Evolutionary conservation across 2,329 filamentous ascomycete genomes (phyloP).

Genomic region (Fusarium euwallaceae): DNA sequence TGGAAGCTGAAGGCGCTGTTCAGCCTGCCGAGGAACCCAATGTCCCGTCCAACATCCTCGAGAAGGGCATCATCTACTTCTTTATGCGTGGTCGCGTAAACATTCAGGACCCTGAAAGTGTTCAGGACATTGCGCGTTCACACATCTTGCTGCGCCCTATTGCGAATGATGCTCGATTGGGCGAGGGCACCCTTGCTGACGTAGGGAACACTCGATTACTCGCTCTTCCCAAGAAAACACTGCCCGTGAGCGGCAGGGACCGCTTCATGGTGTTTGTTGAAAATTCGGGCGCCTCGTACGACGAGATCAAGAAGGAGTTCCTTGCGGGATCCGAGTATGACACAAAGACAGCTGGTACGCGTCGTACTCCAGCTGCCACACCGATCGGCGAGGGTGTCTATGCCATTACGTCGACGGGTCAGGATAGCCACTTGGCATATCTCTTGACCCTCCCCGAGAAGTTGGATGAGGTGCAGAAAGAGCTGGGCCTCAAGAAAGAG

Average conservation of each 20-base stretch:
- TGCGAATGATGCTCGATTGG: constrained; percentile 72
- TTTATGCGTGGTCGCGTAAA: constrained; percentile 85
- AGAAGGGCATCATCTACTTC: constrained; percentile 93
- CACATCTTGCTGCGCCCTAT: constrained; percentile 85
- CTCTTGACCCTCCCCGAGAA: constrained; percentile 80
- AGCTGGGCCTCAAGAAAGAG: constrained; percentile 77
- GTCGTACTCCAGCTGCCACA: constrained; percentile 76
- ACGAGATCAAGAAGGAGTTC: constrained; percentile 80
- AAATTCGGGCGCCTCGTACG: constrained; percentile 74
- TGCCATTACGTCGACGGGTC: constrained; percentile 78
- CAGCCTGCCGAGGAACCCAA: constrained; percentile 40
- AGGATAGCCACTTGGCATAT: constrained; percentile 83
- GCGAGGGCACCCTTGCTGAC: constrained; percentile 62
- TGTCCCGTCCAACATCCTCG: constrained; percentile 71
- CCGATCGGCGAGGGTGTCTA: constrained; percentile 91
- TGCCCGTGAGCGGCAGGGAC: constrained; percentile 77
- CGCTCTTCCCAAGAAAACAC: constrained; percentile 85
- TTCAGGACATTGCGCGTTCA: constrained; percentile 81
- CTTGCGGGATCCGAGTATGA: constrained; percentile 76
- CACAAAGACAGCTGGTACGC: constrained; percentile 80
- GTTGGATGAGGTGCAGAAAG: constrained; percentile 78
- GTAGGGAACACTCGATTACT: constrained; percentile 77
- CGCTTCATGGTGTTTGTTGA: constrained; percentile 87
- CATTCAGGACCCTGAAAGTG: constrained; percentile 75
- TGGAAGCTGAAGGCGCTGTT: constrained; percentile 33